A percentile compares a stretch with the other conserved stretches of the same genome.
phyloP scores from a whole-genome alignment of 2,329 filamentous ascomycete genomes.

The Paraphoma sp. region DNA sequence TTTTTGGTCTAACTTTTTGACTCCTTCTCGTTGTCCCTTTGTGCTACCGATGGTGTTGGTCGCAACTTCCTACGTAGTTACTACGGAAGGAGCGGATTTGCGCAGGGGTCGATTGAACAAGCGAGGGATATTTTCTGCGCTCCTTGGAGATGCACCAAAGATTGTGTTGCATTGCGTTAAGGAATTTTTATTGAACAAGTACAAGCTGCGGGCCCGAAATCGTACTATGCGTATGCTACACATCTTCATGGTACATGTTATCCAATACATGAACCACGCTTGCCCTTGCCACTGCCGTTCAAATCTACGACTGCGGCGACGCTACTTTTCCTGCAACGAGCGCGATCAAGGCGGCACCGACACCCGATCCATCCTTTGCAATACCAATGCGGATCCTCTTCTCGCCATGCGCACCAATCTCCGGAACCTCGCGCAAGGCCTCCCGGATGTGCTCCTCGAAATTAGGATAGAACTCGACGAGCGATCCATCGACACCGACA shows the following conservation, averaged over 20 bases:
- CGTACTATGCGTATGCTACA: not conserved
- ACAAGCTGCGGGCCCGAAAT: not conserved
- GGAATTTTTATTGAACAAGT: too few species aligned
- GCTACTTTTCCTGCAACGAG: constrained; percentile 74
- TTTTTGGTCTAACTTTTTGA: not conserved
- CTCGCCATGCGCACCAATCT: constrained; percentile 79
- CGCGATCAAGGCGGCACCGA: constrained; percentile 95
- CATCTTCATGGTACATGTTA: not conserved
- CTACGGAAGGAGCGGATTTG: too few species aligned
- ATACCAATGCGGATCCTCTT: constrained; percentile 92
- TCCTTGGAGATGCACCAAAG: too few species aligned
- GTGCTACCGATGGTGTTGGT: too few species aligned
- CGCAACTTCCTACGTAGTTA: too few species aligned
- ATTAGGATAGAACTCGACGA: constrained; percentile 94
- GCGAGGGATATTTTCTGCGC: too few species aligned
- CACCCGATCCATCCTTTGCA: constrained; percentile 93
- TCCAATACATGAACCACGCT: not conserved
- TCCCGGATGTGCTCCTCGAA: constrained; percentile 90
- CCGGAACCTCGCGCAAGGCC: constrained; percentile 75
- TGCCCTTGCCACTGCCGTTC: not conserved
- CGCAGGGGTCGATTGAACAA: too few species aligned
- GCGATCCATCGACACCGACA: constrained; percentile 90
- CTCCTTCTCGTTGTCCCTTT: too few species aligned
- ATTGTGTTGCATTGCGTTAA: too few species aligned
- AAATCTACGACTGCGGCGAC: constrained; percentile 10